Percentiles rank a stretch among this genome's conserved stretches.
phyloP scores from a whole-genome alignment of 2,329 filamentous ascomycete genomes.

The Tolypocladium cylindrosporum region DNA sequence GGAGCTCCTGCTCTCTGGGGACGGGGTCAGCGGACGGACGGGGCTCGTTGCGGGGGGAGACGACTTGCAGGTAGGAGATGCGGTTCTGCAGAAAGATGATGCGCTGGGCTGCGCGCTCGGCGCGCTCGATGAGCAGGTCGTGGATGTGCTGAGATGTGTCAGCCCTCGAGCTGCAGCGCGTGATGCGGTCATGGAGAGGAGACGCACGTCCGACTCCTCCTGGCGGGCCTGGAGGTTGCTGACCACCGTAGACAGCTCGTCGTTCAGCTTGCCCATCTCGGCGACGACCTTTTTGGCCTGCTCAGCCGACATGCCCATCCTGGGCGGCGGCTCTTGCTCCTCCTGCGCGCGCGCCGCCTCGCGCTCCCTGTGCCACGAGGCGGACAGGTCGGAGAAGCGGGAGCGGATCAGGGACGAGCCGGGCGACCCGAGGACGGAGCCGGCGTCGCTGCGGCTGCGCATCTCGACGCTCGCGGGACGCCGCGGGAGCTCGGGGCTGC shows the following conservation, averaged over 20 bases:
- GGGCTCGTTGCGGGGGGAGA: background rate
- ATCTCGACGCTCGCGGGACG: constrained; percentile 14
- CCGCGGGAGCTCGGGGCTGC: constrained; percentile 8
- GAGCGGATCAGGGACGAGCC: constrained; percentile 26
- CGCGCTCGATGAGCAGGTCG: constrained; percentile 45
- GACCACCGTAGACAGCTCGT: constrained; percentile 39
- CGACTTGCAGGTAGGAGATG: constrained; percentile 44
- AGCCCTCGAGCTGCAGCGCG: background rate
- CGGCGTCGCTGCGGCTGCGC: constrained; percentile 14
- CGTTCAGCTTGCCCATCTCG: constrained; percentile 32
- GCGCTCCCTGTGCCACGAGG: constrained; percentile 20
- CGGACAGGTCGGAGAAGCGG: constrained; percentile 28
- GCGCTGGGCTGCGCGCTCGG: constrained; percentile 45
- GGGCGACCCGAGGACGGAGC: constrained; percentile 23
- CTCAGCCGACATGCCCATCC: constrained; percentile 19
- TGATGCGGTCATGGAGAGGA: background rate
- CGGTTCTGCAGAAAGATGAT: constrained; percentile 51
- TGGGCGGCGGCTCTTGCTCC: constrained; percentile 15
- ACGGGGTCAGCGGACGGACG: constrained; percentile 1
- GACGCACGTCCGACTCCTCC: constrained; percentile 48
- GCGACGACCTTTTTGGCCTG: constrained; percentile 27
- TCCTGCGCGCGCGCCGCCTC: constrained; percentile 14
- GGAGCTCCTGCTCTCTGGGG: constrained; percentile 42
- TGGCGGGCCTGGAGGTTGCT: constrained; percentile 42
- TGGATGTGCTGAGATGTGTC: constrained; percentile 43